phyloP scores from a whole-genome alignment of 306 rosid species.

The Purshia tridentata region DNA sequence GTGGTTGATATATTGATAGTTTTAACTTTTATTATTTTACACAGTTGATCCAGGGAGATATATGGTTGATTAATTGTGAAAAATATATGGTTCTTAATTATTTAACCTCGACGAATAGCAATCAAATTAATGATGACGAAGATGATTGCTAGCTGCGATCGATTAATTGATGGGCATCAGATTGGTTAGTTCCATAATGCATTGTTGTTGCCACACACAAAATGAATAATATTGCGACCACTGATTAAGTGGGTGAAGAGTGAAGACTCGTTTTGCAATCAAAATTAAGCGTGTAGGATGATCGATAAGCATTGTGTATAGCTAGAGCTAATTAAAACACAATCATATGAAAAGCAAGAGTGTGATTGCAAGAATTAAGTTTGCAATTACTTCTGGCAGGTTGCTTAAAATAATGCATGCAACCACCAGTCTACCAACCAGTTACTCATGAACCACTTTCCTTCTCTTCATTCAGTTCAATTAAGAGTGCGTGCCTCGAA shows the following conservation, averaged over 20 bases:
- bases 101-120: not conserved
- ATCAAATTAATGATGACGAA: not conserved
- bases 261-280: not conserved
- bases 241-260: not conserved
- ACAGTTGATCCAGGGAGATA: too few relatives aligned
- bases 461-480: not conserved
- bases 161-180: not conserved
- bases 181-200: not conserved
- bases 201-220: not conserved
- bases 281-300: not conserved
- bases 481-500: too few relatives aligned
- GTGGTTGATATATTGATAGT: too few relatives aligned
- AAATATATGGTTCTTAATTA: not conserved
- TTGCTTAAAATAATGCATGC: conserved; percentile 12
- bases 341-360: not conserved
- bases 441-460: not conserved
- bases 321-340: not conserved
- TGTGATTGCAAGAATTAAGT: conserved; percentile 2
- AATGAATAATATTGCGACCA: not conserved
- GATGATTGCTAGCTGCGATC: not conserved
- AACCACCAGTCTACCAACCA: conserved; percentile 8
- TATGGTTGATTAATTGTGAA: not conserved
- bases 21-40: too few relatives aligned
- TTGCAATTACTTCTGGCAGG: not conserved
- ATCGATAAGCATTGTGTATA: not conserved